Evolutionary conservation across 441 rosid genomes (phyloP).

Genomic region (Erodium chrysanthum): DNA sequence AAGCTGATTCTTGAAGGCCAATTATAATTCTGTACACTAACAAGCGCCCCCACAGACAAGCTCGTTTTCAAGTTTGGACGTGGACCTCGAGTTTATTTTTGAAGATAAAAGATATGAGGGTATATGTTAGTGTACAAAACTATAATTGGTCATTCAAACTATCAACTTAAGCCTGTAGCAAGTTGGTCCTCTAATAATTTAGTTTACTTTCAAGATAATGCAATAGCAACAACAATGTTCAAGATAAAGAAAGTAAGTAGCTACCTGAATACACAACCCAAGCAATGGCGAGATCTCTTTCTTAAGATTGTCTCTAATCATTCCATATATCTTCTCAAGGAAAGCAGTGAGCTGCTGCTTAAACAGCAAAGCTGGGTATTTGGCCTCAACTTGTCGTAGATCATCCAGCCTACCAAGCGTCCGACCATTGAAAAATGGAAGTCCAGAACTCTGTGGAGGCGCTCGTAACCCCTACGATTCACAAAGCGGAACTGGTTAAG

Average conservation of each 20-base stretch:
- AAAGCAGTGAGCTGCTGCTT: constrained; percentile 99
- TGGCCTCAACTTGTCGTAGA: constrained; percentile 93
- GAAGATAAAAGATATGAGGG: too few species aligned
- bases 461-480: constrained; percentile 62
- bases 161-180: too few species aligned
- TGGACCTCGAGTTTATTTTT: too few species aligned
- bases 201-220: neutral
- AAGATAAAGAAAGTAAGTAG: constrained; percentile 14
- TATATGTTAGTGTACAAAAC: too few species aligned
- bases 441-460: constrained; percentile 91
- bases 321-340: constrained; percentile 98
- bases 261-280: constrained; percentile 95
- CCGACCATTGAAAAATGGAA: constrained; percentile 74
- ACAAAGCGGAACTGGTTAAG: constrained; percentile 15
- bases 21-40: too few species aligned
- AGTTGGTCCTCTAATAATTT: too few species aligned
- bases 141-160: too few species aligned
- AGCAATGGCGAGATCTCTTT: constrained; percentile 97
- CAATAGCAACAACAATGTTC: neutral
- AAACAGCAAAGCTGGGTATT: constrained; percentile 96
- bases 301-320: constrained; percentile 94
- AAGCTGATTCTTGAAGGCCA: too few species aligned
- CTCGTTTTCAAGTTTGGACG: too few species aligned
- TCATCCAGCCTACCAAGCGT: constrained; percentile 77
- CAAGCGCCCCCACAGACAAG: too few species aligned